phyloP scores from a whole-genome alignment of 352 stramenopile genomes.

The Phytophthora hybrid region DNA sequence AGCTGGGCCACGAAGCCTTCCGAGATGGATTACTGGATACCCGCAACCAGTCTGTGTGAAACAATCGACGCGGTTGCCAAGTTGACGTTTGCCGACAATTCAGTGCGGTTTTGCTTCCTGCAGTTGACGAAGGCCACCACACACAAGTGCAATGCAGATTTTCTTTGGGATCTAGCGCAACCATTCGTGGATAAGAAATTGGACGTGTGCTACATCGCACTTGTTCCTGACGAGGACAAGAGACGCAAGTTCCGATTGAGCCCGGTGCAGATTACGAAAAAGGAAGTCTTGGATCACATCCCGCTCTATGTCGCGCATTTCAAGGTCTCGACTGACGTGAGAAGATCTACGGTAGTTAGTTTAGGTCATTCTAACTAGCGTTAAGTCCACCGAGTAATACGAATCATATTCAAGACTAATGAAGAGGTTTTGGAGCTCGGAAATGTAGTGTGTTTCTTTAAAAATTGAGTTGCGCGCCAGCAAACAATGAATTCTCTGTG shows the following conservation, averaged over 20 bases:
- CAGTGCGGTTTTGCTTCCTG: slow-evolving; percentile 31
- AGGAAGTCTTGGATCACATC: slow-evolving; percentile 14
- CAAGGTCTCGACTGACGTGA: too few relatives aligned
- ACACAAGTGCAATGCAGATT: slow-evolving; percentile 5
- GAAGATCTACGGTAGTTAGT: too few relatives aligned
- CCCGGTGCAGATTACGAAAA: slow-evolving; percentile 11
- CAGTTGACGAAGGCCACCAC: slow-evolving; percentile 8
- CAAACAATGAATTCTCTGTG: too few relatives aligned
- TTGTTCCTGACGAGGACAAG: slow-evolving; percentile 18
- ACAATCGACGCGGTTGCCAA: slow-evolving; percentile 31
- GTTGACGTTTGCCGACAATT: slow-evolving; percentile 10
- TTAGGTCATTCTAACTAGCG: too few relatives aligned
- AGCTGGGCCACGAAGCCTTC: slow-evolving; percentile 16
- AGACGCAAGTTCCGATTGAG: slow-evolving; percentile 4
- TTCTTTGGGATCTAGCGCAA: slow-evolving; percentile 9
- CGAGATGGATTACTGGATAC: slow-evolving; percentile 35
- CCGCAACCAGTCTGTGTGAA: slow-evolving; percentile 20
- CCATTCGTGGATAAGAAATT: slow-evolving; percentile 28
- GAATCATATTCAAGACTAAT: too few relatives aligned
- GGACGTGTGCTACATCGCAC: slow-evolving; percentile 28
- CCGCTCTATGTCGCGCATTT: slow-evolving; percentile 16
- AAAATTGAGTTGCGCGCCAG: too few relatives aligned
- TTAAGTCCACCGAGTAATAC: too few relatives aligned
- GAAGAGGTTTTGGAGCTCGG: too few relatives aligned
- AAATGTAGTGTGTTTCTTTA: too few relatives aligned